phyloP scores from a whole-genome alignment of 345 rosid genomes.

The Brassica nigra region DNA sequence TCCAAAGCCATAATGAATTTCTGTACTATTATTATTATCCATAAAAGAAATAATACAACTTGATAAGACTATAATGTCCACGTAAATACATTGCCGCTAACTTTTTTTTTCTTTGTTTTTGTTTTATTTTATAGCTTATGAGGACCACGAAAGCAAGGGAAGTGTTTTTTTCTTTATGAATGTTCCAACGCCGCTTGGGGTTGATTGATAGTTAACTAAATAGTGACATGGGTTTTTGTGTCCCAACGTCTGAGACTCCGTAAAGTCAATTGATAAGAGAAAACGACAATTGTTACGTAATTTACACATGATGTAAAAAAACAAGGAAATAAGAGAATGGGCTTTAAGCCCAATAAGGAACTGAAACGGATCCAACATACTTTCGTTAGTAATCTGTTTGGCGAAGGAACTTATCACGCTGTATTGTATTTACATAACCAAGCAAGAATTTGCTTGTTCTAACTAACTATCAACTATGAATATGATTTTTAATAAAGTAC shows the following conservation, averaged over 20 bases:
- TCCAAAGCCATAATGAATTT: background rate
- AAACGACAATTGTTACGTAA: background rate
- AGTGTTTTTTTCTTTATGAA: background rate
- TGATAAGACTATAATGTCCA: slow-evolving; percentile 16
- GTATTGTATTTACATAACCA: no score
- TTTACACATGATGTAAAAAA: background rate
- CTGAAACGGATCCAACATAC: background rate
- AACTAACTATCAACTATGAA: no score
- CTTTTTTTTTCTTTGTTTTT: background rate
- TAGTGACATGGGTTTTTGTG: background rate
- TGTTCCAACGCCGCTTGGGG: slow-evolving; percentile 1
- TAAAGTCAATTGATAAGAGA: background rate
- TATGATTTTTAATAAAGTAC: no score
- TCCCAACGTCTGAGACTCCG: background rate
- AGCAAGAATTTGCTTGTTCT: no score
- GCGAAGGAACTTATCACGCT: no score
- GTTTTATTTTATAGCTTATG: background rate
- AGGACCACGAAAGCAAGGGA: background rate
- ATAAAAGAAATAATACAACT: background rate
- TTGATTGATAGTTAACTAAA: background rate
- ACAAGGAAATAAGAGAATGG: background rate
- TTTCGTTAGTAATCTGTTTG: no score
- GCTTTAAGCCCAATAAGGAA: background rate
- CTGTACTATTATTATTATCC: background rate
- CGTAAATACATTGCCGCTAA: slow-evolving; percentile 13